Evolutionary conservation across 495 filamentous ascomycete species (phyloP).

Genomic region (Penicillium canariense): DNA sequence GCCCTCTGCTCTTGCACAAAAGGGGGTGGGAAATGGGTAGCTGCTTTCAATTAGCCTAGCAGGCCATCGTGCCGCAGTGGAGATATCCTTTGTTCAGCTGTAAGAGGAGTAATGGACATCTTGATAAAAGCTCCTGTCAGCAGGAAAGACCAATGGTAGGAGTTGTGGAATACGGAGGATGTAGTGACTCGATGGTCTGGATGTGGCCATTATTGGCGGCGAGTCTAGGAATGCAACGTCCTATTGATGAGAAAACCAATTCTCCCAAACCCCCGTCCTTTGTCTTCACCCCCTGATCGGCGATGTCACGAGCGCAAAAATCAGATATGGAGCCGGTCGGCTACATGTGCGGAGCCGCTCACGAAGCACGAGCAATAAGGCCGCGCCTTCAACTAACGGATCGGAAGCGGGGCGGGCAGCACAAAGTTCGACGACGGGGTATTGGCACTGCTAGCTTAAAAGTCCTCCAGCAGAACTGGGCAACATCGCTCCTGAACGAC

Average conservation of each 20-base stretch:
- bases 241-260: too few relatives aligned
- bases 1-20: neutral
- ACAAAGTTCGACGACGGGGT: slow-evolving; percentile 9
- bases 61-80: neutral
- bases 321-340: neutral
- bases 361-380: slow-evolving; percentile 9
- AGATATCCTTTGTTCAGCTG: neutral
- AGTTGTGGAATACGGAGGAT: neutral
- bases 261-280: neutral
- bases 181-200: too few relatives aligned
- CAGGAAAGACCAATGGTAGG: neutral
- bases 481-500: neutral
- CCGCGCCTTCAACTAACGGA: slow-evolving; percentile 4
- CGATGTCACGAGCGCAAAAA: slow-evolving; percentile 16
- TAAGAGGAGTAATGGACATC: neutral
- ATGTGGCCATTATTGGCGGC: too few relatives aligned
- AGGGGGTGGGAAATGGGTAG: neutral
- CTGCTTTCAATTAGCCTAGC: neutral
- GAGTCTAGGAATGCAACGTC: too few relatives aligned
- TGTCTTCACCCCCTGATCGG: slow-evolving; percentile 11
- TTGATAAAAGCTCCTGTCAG: neutral
- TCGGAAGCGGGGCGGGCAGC: neutral
- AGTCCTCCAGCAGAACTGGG: neutral
- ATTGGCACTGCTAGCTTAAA: neutral
- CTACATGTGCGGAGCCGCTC: neutral